Conservation (phyloP, 2,329 filamentous ascomycete genomes). For the Pseudocercospora macadamiae region DNA sequence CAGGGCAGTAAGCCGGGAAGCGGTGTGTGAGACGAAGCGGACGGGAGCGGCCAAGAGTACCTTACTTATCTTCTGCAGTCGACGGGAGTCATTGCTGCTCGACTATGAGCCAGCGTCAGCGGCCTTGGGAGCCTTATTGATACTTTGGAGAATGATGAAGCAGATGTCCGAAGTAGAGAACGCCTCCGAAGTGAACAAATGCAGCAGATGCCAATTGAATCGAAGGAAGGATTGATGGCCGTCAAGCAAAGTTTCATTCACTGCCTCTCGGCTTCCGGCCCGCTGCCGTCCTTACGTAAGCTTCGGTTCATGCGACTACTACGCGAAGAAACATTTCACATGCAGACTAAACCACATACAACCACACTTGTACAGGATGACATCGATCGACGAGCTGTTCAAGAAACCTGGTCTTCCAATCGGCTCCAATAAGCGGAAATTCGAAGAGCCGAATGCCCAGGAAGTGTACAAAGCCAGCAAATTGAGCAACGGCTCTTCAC, state of each 20-base stretch:
- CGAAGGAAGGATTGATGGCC: no score
- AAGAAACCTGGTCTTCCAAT: slow-evolving; percentile 56
- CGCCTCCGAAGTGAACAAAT: no score
- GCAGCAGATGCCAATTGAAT: no score
- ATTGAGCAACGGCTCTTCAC: slow-evolving; percentile 51
- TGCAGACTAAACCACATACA: neutral
- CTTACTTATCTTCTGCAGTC: neutral
- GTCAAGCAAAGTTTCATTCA: no score
- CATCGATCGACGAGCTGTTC: slow-evolving; percentile 65
- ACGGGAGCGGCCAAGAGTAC: neutral
- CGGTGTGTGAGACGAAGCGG: neutral
- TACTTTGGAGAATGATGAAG: no score
- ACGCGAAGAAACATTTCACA: neutral
- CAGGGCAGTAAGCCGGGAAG: neutral
- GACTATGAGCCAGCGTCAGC: no score
- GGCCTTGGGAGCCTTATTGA: no score
- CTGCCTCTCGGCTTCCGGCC: no score
- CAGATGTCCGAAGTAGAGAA: no score
- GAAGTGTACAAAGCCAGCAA: slow-evolving; percentile 65
- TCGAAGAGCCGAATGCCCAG: slow-evolving; percentile 58
- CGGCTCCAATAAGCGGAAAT: slow-evolving; percentile 57
- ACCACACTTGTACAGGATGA: slow-evolving; percentile 46
- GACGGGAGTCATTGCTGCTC: neutral
- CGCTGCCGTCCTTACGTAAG: no score
- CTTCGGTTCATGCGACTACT: no score